Conservation (phyloP, 768 basidiomycete genomes). For the Mycena sanguinolenta region DNA sequence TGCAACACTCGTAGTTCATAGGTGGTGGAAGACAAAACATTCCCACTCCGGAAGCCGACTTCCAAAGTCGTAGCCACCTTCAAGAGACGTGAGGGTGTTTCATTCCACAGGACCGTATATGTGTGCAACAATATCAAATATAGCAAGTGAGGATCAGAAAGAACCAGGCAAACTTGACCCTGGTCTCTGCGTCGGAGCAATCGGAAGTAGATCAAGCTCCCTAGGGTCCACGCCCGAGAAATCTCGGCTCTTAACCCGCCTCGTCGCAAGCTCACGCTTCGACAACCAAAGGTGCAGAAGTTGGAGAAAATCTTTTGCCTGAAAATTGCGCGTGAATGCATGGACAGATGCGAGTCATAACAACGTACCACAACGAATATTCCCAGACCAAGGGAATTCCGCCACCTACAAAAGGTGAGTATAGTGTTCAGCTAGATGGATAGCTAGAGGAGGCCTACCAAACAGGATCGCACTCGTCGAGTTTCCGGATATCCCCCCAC, state of each 20-base stretch:
- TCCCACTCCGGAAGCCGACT: too few relatives aligned
- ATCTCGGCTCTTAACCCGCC: slow-evolving; percentile 76
- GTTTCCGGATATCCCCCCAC: slow-evolving; percentile 70
- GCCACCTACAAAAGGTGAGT: slow-evolving; percentile 58
- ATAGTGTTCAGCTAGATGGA: neutral
- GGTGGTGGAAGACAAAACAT: too few relatives aligned
- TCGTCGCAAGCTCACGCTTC: slow-evolving; percentile 78
- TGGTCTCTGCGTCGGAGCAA: neutral
- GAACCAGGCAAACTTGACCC: neutral
- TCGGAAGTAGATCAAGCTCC: slow-evolving; percentile 73
- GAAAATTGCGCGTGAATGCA: neutral
- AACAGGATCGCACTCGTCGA: slow-evolving; percentile 79
- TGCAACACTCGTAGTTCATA: too few relatives aligned
- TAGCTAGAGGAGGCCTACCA: slow-evolving; percentile 58
- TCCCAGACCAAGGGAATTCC: slow-evolving; percentile 77
- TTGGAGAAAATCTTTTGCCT: slow-evolving; percentile 79
- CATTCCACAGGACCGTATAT: neutral
- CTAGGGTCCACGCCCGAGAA: slow-evolving; percentile 80
- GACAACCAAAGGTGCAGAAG: slow-evolving; percentile 78
- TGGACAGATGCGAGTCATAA: slow-evolving; percentile 10
- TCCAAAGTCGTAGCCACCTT: too few relatives aligned
- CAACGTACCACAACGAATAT: slow-evolving; percentile 72
- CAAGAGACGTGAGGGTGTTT: neutral
- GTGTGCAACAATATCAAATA: neutral
- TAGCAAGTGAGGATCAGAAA: neutral